Conservation (phyloP, 495 filamentous ascomycete genomes). For the Lasiosphaeriaceae sp. region DNA sequence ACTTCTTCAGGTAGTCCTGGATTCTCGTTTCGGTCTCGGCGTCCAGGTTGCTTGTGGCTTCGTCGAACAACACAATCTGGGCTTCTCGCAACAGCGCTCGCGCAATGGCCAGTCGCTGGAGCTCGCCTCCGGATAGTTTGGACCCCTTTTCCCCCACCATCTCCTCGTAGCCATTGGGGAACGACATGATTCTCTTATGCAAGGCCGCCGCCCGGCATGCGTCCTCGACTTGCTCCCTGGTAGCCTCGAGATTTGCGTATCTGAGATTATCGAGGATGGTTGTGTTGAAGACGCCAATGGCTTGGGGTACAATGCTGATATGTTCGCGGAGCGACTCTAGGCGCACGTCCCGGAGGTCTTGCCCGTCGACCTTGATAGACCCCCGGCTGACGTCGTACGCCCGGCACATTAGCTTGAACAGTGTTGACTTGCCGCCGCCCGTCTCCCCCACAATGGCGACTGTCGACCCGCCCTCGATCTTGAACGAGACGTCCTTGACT, state of each 20-base stretch:
- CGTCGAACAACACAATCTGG: conserved; percentile 70
- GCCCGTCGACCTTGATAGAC: conserved; percentile 71
- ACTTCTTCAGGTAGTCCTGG: conserved; percentile 13
- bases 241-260: conserved; percentile 27
- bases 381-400: conserved; percentile 65
- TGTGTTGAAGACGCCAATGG: conserved; percentile 39
- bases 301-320: conserved; percentile 39
- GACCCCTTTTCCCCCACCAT: conserved; percentile 53
- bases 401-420: conserved; percentile 52
- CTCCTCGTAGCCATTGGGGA: conserved; percentile 51
- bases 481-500: conserved; percentile 20
- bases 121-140: conserved; percentile 47
- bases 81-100: conserved; percentile 64
- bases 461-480: conserved; percentile 48
- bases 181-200: conserved; percentile 32
- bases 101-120: conserved; percentile 61
- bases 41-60: conserved; percentile 64
- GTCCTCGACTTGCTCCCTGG: conserved; percentile 31
- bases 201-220: conserved; percentile 31
- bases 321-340: conserved; percentile 44
- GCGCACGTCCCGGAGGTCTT: conserved; percentile 73
- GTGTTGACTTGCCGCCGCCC: conserved; percentile 56
- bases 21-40: conserved; percentile 36
- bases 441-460: conserved; percentile 54
- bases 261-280: conserved; percentile 46